Percentiles rank a stretch among this genome's conserved stretches.
phyloP scores from a whole-genome alignment of 352 stramenopile genomes.

The Hyaloperonospora brassicae region DNA sequence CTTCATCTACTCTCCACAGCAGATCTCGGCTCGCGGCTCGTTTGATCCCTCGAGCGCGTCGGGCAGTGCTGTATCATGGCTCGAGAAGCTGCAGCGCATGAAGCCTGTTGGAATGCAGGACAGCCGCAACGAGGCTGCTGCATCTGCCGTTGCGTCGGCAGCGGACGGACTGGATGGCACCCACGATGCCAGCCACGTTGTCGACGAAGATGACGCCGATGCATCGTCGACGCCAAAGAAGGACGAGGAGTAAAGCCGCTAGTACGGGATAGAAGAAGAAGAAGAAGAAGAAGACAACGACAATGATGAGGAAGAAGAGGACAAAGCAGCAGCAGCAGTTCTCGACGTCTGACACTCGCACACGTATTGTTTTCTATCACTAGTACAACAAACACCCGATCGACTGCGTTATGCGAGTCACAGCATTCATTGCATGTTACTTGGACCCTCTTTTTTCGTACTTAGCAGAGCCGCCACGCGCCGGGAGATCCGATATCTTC shows the following conservation, averaged over 20 bases:
- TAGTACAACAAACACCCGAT: conserved; percentile 3
- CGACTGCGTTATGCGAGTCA: too few species aligned
- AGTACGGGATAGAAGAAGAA: not conserved
- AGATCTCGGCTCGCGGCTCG: conserved; percentile 54
- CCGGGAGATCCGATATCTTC: conserved; percentile 12
- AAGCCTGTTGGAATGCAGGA: conserved; percentile 54
- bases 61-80: conserved; percentile 71
- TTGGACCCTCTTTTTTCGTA: too few species aligned
- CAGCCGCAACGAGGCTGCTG: conserved; percentile 23
- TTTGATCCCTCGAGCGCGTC: conserved; percentile 63
- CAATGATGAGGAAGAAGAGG: too few species aligned
- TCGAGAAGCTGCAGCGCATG: conserved; percentile 85
- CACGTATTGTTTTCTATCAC: conserved; percentile 12
- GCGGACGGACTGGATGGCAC: conserved; percentile 17
- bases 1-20: conserved; percentile 76
- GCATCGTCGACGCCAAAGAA: conserved; percentile 15
- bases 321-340: too few species aligned
- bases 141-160: conserved; percentile 20
- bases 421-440: too few species aligned
- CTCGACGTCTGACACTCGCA: not conserved
- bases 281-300: too few species aligned
- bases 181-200: conserved; percentile 4
- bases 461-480: too few species aligned
- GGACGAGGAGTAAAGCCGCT: conserved; percentile 15
- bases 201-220: conserved; percentile 9